Percentiles rank a stretch among this genome's conserved stretches.
These are phyloP conservation scores for Rhodotorula sp. DNA, from an alignment of 1,284 basidiomycete genomes.

Conservation along the genomic window DNA sequence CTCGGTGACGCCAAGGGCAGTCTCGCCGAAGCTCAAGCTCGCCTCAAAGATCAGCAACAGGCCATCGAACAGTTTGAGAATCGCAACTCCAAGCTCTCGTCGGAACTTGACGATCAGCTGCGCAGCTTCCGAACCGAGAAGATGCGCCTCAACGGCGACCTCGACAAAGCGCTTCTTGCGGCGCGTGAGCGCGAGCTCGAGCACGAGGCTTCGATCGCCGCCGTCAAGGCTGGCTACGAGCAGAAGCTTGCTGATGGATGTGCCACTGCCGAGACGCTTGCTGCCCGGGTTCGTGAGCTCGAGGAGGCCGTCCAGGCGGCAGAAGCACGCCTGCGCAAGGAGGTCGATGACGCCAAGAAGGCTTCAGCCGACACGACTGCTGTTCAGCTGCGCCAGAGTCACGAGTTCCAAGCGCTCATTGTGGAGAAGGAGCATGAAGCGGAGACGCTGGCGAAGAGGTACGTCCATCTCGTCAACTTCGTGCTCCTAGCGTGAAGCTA, in stretches of 20 bases:
- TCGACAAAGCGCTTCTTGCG: not conserved
- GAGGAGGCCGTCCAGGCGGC: not conserved
- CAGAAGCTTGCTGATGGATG: not conserved
- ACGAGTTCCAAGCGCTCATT: not conserved
- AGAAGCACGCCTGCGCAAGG: not conserved
- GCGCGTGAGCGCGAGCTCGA: not conserved
- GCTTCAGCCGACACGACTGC: not conserved
- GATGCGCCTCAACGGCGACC: not conserved
- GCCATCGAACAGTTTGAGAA: not conserved
- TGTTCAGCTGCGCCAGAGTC: too few relatives aligned
- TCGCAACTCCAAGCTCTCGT: not conserved
- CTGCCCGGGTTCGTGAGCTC: not conserved
- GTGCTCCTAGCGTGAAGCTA: too few relatives aligned
- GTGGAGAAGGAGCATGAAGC: not conserved
- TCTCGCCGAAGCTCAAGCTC: constrained; percentile 12
- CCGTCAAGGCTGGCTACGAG: not conserved
- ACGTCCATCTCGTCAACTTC: too few relatives aligned
- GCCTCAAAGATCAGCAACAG: not conserved
- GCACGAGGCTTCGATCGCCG: not conserved
- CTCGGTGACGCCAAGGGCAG: constrained; percentile 20
- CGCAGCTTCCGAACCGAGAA: not conserved
- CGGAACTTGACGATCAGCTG: not conserved
- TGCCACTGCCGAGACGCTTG: too few relatives aligned
- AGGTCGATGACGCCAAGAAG: not conserved
- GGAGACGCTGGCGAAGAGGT: too few relatives aligned